Evolutionary conservation across 2,329 filamentous ascomycete genomes (phyloP).

Genomic region (Beauveria brongniartii): DNA sequence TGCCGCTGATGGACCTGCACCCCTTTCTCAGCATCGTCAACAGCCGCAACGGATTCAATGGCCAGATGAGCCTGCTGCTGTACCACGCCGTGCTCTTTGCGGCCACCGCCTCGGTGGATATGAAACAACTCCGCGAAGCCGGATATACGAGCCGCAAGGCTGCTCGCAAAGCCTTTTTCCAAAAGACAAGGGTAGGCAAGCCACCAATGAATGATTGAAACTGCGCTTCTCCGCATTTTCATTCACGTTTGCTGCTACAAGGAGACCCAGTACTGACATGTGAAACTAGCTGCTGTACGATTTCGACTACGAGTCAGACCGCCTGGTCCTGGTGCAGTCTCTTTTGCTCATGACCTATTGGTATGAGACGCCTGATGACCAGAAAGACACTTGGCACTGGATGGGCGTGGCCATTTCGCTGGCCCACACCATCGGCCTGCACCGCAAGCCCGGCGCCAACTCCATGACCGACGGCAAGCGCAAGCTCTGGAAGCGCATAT

Average conservation of each 20-base stretch:
- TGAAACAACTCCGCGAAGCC: conserved; percentile 64
- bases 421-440: conserved; percentile 86
- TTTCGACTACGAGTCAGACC: conserved; percentile 89
- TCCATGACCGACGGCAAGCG: conserved; percentile 67
- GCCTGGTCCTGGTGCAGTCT: conserved; percentile 80
- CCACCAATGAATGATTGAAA: not conserved
- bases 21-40: conserved; percentile 54
- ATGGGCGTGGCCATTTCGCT: conserved; percentile 93
- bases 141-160: conserved; percentile 73
- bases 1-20: conserved; percentile 73
- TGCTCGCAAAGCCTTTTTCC: conserved; percentile 81
- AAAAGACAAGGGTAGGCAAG: conserved; percentile 66
- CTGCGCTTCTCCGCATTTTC: not conserved
- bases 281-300: conserved; percentile 65
- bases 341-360: conserved; percentile 92
- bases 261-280: conserved; percentile 19
- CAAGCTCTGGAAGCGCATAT: conserved; percentile 87
- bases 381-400: conserved; percentile 98
- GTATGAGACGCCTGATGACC: conserved; percentile 94
- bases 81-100: conserved; percentile 96
- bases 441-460: conserved; percentile 73
- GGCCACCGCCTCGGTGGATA: conserved; percentile 79
- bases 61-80: conserved; percentile 72
- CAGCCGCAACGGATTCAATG: conserved; percentile 57
- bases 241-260: not conserved